Base-by-base conservation (phyloP, 352 stramenopile species). In the Globisporangium radiosum region DNA sequence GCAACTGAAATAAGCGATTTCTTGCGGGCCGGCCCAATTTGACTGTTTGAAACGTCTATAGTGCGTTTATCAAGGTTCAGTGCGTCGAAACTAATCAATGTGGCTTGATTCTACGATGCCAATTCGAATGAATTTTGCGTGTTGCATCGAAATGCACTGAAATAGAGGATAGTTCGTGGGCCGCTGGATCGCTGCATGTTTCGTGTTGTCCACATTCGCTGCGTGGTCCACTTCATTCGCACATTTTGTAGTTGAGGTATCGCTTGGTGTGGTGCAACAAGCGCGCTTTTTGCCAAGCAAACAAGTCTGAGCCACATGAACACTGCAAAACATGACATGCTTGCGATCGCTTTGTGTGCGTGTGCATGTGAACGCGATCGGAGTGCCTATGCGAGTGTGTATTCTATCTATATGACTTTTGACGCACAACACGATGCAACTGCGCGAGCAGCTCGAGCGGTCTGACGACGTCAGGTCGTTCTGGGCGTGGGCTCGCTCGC, bases 361-460 rank as follows among this genome's bases (percentile, higher is more conserved):
- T 33, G 25, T 33, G 25, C 25, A 33, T 33, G 25, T 33, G 25
- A 2, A 33, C 25, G 25, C 25, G 25, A 33, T 33, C 25, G 25
- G 25, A 33, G 25, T 2, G 25, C 25, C 25, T 33, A 4, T 47
- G 11, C 43, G 6, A 47, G 43, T 47, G 43, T 42, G 50, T 62
- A 62, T 56, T 56, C 3, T 8, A 51, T 56, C 0, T 51, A 47
- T 56, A 56, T 44, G 56, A 17, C 7, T 57, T 13, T n/a, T 33
- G 25, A 1, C 6, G 4, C 0, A 15, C n/a, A 10, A 48, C n/a
- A 38, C 4, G 11, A 7, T 15, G 7, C 1, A 7, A 19, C 43
- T 8, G 56, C 1, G 42, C 47, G 13, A 15, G 14, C 50, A 42
- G 40, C 66, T 71, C 50, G 11, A 62, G 56, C 19, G 52, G 43